These are phyloP conservation scores for Viola odorata DNA, from an alignment of 345 rosid species.

Conservation along the genomic window DNA sequence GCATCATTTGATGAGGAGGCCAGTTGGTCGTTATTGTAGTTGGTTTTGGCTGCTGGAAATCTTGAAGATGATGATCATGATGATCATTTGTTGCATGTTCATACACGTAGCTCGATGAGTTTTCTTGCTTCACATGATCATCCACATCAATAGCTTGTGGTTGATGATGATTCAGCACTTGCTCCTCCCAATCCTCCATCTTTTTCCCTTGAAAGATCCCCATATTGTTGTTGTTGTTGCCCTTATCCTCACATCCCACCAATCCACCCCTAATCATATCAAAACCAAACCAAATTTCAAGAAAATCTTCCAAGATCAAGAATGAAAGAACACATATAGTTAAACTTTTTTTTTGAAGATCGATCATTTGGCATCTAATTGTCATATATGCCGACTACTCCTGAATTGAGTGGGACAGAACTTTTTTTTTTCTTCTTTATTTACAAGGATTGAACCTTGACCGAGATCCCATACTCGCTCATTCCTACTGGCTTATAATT, in stretches of 20 bases:
- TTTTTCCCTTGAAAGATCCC: slow-evolving; percentile 52
- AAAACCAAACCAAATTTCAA: slow-evolving; percentile 1
- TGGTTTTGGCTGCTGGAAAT: slow-evolving; percentile 29
- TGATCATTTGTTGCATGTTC: slow-evolving; percentile 29
- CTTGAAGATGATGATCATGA: slow-evolving; percentile 9
- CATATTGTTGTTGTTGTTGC: slow-evolving; percentile 36
- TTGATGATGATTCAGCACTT: slow-evolving; percentile 41
- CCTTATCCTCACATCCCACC: slow-evolving; percentile 53
- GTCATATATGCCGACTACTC: too few species aligned
- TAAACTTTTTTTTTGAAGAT: too few species aligned
- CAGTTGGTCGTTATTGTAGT: slow-evolving; percentile 5
- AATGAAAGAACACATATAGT: not conserved
- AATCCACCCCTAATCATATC: slow-evolving; percentile 52
- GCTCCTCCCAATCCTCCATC: slow-evolving; percentile 65
- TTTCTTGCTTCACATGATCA: slow-evolving; percentile 56
- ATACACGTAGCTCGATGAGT: slow-evolving; percentile 37
- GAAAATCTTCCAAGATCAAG: slow-evolving; percentile 2
- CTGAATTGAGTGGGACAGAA: too few species aligned
- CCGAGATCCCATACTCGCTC: too few species aligned
- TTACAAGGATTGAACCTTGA: too few species aligned
- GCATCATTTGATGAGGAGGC: slow-evolving; percentile 39
- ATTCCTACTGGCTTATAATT: too few species aligned
- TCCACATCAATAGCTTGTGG: slow-evolving; percentile 32
- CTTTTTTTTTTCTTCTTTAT: too few species aligned
- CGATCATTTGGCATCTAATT: not conserved